Base-by-base conservation (phyloP, 2,329 filamentous ascomycete genomes). In the Ophiostoma sp. region DNA sequence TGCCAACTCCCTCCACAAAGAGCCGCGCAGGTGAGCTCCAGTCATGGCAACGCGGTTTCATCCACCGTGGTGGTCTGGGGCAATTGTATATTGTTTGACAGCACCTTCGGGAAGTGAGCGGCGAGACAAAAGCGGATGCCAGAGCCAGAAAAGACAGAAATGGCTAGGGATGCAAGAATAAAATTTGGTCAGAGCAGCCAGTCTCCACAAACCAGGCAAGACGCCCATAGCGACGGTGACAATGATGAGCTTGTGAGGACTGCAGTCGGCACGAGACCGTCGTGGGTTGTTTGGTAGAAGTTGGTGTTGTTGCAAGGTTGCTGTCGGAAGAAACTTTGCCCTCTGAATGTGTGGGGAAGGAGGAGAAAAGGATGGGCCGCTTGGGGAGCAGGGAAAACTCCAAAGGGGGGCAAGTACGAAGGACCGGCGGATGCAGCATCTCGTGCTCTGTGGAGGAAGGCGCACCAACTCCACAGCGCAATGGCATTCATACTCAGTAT, bases 281-380 rank as follows among this genome's bases (percentile, higher is more conserved):
- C 48, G 3, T 5, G 48, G 5, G 2, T 9, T n/a, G 9, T 52
- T 22, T 52, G 50, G n/a, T 17, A 15, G 42, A 48, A 48, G 42
- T 48, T 12, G 39, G 39, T 15, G 39, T 15, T 42, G 17, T 70
- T 33, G 31, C 9, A 15, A 61, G 48, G 4, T 19, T 70, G 63
- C 31, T 57, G 31, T 57, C 75, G 74, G 74, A 64, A 74, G 25
- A 76, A 72, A 71, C 59, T 75, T 76, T 66, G 61, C 75, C 75
- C 73, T 75, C 59, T 42, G 63, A 36, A n/a, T 28, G 42, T 64
- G 73, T 64, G 71, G 72, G 69, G 73, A 72, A 70, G n/a, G 19
- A 25, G 55, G 31, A 8, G 42, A 42, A 61, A 63, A 25, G 25
- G 63, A 36, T 6, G 59, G 36, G 6, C 19, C 50, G 2, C 12